Conservation (phyloP, 2,329 filamentous ascomycete species). For the Elsinoe perseae region DNA sequence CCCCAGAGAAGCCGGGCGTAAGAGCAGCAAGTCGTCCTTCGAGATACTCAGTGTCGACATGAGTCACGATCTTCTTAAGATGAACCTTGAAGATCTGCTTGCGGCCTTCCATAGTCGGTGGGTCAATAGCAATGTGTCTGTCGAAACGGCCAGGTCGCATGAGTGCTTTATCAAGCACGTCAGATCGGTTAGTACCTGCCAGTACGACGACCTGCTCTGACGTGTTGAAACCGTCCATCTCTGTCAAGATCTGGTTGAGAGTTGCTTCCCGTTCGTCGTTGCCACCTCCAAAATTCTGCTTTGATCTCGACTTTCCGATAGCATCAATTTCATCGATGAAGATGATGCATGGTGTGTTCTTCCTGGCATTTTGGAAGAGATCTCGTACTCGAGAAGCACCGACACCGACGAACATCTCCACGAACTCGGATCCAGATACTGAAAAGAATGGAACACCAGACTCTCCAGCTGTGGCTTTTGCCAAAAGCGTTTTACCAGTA, state of each 20-base stretch:
- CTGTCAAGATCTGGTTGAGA: conserved; percentile 94
- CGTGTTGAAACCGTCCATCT: conserved; percentile 99
- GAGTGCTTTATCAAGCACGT: conserved; percentile 88
- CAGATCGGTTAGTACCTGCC: conserved; percentile 90
- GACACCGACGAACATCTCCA: conserved; percentile 99
- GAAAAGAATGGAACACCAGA: conserved; percentile 97
- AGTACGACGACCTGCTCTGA: conserved; percentile 93
- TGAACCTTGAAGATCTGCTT: conserved; percentile 96
- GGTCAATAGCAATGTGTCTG: conserved; percentile 89
- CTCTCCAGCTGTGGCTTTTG: conserved; percentile 95
- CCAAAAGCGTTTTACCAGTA: conserved; percentile 95
- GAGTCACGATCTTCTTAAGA: conserved; percentile 86
- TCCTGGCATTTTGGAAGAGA: conserved; percentile 86
- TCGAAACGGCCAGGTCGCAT: conserved; percentile 97
- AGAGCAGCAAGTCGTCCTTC: conserved; percentile 83
- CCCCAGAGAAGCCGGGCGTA: conserved; percentile 93
- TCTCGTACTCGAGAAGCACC: conserved; percentile 92
- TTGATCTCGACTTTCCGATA: conserved; percentile 82
- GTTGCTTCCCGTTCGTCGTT: conserved; percentile 97
- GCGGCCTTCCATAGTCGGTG: conserved; percentile 91
- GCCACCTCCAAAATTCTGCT: conserved; percentile 75
- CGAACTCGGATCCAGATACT: conserved; percentile 96
- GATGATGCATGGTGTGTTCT: conserved; percentile 96
- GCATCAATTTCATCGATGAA: conserved; percentile 99
- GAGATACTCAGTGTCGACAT: conserved; percentile 79